A percentile compares a stretch with the other conserved stretches of the same genome.
Conservation (phyloP, 2,329 filamentous ascomycete species). For the Botryotinia globosa region DNA sequence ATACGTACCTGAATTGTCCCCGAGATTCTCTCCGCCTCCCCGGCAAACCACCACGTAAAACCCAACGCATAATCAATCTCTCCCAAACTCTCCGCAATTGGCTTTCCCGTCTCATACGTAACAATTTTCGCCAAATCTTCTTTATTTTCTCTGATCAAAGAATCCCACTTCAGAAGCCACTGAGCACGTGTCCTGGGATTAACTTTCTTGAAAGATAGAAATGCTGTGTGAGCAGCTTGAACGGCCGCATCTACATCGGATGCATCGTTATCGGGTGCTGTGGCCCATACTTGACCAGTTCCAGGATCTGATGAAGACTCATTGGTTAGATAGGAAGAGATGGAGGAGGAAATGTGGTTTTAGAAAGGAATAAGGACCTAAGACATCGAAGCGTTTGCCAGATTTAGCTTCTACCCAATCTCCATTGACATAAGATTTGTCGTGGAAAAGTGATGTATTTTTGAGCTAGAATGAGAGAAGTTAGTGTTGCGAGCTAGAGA, state of each 20-base stretch:
- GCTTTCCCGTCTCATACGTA: constrained; percentile 58
- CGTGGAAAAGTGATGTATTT: constrained; percentile 52
- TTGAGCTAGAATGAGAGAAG: constrained; percentile 44
- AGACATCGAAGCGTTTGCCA: constrained; percentile 55
- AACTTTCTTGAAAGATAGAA: constrained; percentile 56
- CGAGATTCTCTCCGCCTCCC: constrained; percentile 60
- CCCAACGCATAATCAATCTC: constrained; percentile 53
- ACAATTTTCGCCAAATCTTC: constrained; percentile 62
- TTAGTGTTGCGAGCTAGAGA: constrained; percentile 11
- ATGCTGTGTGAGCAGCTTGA: constrained; percentile 57
- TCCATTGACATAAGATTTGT: constrained; percentile 53
- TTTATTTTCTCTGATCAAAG: constrained; percentile 58
- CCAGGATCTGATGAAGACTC: constrained; percentile 44
- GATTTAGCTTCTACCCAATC: constrained; percentile 55
- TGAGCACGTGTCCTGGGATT: constrained; percentile 61
- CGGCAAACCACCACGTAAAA: constrained; percentile 55
- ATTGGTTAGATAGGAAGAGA: not conserved
- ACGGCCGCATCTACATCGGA: constrained; percentile 62
- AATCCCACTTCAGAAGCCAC: constrained; percentile 63
- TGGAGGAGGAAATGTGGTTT: not conserved
- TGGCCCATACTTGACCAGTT: constrained; percentile 43
- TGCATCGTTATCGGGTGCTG: constrained; percentile 43
- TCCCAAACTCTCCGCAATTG: constrained; percentile 49
- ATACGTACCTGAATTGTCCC: constrained; percentile 50
- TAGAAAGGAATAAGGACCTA: constrained; percentile 41